These are phyloP conservation scores for Tephrocybe sp. DNA, from an alignment of 768 basidiomycete genomes.

Conservation along the genomic window DNA sequence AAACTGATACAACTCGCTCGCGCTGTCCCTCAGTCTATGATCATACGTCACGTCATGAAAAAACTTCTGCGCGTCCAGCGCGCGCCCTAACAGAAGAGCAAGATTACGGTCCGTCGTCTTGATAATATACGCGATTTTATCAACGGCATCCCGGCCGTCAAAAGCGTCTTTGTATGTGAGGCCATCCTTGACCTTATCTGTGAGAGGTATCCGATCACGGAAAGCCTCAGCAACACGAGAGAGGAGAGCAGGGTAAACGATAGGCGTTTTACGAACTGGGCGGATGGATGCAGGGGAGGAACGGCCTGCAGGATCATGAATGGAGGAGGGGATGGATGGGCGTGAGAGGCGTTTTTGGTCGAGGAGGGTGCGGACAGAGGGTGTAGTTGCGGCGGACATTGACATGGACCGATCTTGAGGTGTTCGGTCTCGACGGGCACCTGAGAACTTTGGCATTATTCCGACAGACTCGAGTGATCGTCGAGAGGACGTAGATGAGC, in stretches of 20 bases:
- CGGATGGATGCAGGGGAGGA: slow-evolving; percentile 39
- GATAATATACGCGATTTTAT: slow-evolving; percentile 96
- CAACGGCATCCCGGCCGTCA: slow-evolving; percentile 95
- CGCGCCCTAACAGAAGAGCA: slow-evolving; percentile 90
- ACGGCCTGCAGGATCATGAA: slow-evolving; percentile 39
- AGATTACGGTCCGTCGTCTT: slow-evolving; percentile 97
- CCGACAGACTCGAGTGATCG: slow-evolving; percentile 72
- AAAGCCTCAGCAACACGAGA: slow-evolving; percentile 95
- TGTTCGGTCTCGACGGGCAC: slow-evolving; percentile 56
- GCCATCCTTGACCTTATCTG: slow-evolving; percentile 89
- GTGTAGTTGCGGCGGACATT: slow-evolving; percentile 58
- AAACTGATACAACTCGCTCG: slow-evolving; percentile 92
- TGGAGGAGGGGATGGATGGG: slow-evolving; percentile 28
- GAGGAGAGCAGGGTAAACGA: slow-evolving; percentile 93
- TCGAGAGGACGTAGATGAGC: slow-evolving; percentile 33
- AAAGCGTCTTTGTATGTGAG: slow-evolving; percentile 96
- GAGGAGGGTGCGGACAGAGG: slow-evolving; percentile 45
- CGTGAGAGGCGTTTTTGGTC: slow-evolving; percentile 35
- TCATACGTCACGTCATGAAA: slow-evolving; percentile 99
- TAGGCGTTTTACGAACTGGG: slow-evolving; percentile 56
- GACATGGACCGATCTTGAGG: slow-evolving; percentile 74
- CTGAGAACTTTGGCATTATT: slow-evolving; percentile 50
- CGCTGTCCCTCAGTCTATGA: slow-evolving; percentile 87
- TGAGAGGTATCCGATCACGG: slow-evolving; percentile 70
- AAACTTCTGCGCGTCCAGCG: slow-evolving; percentile 96